Evolutionary conservation across 805 yeast genomes (phyloP).

Genomic region (Teunomyces aglyptinius): DNA sequence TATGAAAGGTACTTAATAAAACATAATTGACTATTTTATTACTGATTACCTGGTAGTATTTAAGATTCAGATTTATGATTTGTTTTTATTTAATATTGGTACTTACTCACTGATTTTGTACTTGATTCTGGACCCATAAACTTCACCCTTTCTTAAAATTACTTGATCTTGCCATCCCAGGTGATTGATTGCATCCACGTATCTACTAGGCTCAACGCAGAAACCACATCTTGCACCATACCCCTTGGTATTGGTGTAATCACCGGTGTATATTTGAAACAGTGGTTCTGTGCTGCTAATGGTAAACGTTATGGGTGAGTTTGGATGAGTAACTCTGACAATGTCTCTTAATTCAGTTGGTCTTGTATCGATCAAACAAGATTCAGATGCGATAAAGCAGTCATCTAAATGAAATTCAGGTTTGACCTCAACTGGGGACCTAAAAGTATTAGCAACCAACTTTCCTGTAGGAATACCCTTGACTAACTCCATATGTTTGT

Average conservation of each 20-base stretch:
- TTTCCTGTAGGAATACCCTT: constrained; percentile 48
- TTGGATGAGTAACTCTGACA: constrained; percentile 45
- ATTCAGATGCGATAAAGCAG: constrained; percentile 46
- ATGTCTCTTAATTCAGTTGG: constrained; percentile 30
- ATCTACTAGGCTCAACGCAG: constrained; percentile 63
- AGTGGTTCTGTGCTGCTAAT: constrained; percentile 62
- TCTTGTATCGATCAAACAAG: constrained; percentile 47
- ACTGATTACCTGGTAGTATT: too few relatives aligned
- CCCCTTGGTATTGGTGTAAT: constrained; percentile 39
- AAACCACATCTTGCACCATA: constrained; percentile 49
- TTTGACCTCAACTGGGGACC: constrained; percentile 17
- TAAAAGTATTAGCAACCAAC: constrained; percentile 22
- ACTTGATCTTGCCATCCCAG: constrained; percentile 51
- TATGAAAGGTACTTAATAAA: too few relatives aligned
- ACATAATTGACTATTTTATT: too few relatives aligned
- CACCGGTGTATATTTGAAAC: constrained; percentile 66
- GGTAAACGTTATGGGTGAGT: constrained; percentile 38
- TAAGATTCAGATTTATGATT: too few relatives aligned
- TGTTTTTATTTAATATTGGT: too few relatives aligned
- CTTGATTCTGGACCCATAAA: constrained; percentile 49
- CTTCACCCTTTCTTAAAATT: constrained; percentile 43
- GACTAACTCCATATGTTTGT: constrained; percentile 43
- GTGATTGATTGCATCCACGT: constrained; percentile 51
- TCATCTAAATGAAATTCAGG: constrained; percentile 33
- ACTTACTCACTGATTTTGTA: constrained; percentile 15